Evolutionary conservation across 345 rosid species (phyloP), one percentile per base, ranked within the genome.

Genomic region (Moringa oleifera): DNA sequence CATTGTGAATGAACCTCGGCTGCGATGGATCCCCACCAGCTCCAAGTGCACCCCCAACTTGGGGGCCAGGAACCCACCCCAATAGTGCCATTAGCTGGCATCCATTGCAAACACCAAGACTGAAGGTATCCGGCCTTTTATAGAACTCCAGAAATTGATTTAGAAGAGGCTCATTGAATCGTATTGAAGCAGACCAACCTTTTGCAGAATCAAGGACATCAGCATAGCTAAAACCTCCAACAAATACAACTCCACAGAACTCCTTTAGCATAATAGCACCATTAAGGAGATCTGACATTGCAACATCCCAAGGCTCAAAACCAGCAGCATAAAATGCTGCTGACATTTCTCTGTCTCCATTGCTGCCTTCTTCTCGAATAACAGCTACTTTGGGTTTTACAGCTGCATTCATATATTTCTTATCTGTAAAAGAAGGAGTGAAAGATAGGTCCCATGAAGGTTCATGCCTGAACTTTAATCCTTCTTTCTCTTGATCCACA

Each of bases 101-200:
- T 18, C 96, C 98, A 61, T 93, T 88, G 81, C 97, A 93, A 57
- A 93, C 83, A 47, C 97, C 97, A 0, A 90, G 91, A 72, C 98
- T 93, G 74, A 93, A 93, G 0, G 97, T 88, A 67, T 86, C 91
- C 22, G 91, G 83, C 50, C 90, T 83, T 74, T 71, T 85, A 80
- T 88, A 93, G 65, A 93, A 93, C 76, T 90, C 96, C 63, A 83
- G 96, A 62, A 90, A 93, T 68, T 93, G 97, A 64, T 65, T 62
- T 37, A 90, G 68, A 61, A 90, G 82, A 22, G 97, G 86, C 60
- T 83, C 70, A 51, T 86, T 93, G 81, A 89, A 90, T 18, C 89
- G 76, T 52, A 90, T 88, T 22, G 98, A 93, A 62, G 94, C 98
- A 69, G 97, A 84, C 98, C 98, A 93, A 61, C 98, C 98, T 80